A percentile compares a stretch with the other conserved stretches of the same genome.
These are phyloP conservation scores for Solanum hybrid DNA, from an alignment of 305 asterid genomes.

Conservation along the genomic window DNA sequence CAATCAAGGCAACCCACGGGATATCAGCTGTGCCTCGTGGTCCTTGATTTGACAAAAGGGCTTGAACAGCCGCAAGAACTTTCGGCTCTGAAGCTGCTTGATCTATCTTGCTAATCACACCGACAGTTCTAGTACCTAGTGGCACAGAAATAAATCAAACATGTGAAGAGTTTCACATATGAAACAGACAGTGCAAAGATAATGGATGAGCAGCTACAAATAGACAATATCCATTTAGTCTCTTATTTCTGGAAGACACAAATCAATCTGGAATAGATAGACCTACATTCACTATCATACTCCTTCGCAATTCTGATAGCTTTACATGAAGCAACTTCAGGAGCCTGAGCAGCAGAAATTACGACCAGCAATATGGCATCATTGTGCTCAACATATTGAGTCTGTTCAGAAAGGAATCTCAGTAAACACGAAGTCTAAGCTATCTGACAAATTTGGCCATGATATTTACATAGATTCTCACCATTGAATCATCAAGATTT, in stretches of 20 bases:
- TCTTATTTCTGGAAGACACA: not conserved
- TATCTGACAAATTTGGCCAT: not conserved
- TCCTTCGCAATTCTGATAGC: constrained; percentile 95
- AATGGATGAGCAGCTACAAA: constrained; percentile 8
- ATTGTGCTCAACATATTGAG: constrained; percentile 75
- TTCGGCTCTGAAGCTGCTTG: constrained; percentile 95
- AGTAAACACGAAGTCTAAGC: not conserved
- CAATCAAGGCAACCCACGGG: constrained; percentile 99
- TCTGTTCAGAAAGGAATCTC: constrained; percentile 29
- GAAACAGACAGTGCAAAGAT: not conserved
- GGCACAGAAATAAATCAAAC: not conserved
- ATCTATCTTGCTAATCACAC: constrained; percentile 95
- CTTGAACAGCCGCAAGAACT: constrained; percentile 93
- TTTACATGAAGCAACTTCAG: constrained; percentile 88
- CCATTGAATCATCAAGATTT: constrained; percentile 72
- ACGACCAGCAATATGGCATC: constrained; percentile 92
- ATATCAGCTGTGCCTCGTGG: constrained; percentile 91
- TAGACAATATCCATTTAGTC: not conserved
- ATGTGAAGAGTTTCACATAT: not conserved
- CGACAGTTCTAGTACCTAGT: constrained; percentile 91
- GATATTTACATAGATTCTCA: constrained; percentile 29
- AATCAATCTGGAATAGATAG: constrained; percentile 15
- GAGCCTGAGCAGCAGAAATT: constrained; percentile 92
- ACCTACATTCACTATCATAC: constrained; percentile 91
- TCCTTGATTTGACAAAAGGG: constrained; percentile 87